Percentiles rank a stretch among this genome's conserved stretches.
Conservation (phyloP, 2,329 filamentous ascomycete species). For the Botrytis paeoniae region DNA sequence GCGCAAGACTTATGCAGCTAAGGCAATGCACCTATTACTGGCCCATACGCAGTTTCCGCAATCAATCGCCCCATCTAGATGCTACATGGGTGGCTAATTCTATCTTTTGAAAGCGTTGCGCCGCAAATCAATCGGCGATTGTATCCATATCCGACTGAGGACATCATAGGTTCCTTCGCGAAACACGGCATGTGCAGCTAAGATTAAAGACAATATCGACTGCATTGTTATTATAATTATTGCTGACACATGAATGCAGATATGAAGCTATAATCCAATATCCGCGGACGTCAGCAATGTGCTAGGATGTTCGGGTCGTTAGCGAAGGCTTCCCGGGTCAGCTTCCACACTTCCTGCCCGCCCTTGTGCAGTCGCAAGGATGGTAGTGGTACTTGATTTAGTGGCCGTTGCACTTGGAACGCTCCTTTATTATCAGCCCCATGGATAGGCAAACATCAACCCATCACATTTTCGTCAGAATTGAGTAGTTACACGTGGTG, state of each 20-base stretch:
- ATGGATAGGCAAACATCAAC: not conserved
- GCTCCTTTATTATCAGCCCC: not conserved
- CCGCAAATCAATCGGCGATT: constrained; percentile 2
- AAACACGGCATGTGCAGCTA: constrained; percentile 3
- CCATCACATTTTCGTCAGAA: not conserved
- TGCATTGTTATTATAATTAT: not conserved
- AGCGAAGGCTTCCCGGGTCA: constrained; percentile 12
- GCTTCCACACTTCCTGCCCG: constrained; percentile 10
- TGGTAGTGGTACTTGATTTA: constrained; percentile 10
- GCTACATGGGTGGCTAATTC: not conserved
- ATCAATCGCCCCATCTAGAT: not conserved
- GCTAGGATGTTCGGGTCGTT: constrained; percentile 4
- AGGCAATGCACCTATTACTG: not conserved
- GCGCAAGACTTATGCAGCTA: not conserved
- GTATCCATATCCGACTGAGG: not conserved
- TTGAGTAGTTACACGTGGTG: not conserved
- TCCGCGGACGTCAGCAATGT: not conserved
- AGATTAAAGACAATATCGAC: not conserved
- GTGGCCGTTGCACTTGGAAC: constrained; percentile 2
- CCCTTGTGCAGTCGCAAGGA: constrained; percentile 9
- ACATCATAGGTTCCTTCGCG: not conserved
- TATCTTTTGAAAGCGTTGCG: not conserved
- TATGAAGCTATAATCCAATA: not conserved
- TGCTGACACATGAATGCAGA: not conserved
- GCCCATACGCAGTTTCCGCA: not conserved